Conservation (phyloP, 768 basidiomycete genomes). For the Boletellus ananas region DNA sequence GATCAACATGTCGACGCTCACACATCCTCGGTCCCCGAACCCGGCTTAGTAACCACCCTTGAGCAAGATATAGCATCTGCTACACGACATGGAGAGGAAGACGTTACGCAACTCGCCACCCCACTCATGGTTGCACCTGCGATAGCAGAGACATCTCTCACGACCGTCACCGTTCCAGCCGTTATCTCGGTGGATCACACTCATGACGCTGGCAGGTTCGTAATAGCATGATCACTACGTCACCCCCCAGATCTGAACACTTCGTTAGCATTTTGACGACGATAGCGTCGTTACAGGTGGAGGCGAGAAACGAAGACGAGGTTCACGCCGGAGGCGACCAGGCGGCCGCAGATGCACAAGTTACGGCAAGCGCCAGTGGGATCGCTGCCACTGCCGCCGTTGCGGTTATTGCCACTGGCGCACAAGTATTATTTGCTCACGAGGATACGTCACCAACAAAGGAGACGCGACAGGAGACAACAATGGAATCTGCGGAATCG, state of each 20-base stretch:
- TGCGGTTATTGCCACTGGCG: not conserved
- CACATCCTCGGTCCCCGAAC: not conserved
- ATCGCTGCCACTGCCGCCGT: not conserved
- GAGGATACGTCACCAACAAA: not conserved
- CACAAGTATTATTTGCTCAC: not conserved
- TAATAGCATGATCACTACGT: not conserved
- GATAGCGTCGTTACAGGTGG: not conserved
- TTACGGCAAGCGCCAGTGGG: not conserved
- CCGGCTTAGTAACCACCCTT: not conserved
- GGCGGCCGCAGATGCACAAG: not conserved
- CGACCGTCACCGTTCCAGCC: not conserved
- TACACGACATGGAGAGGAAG: not conserved
- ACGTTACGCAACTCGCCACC: not conserved
- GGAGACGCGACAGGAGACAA: not conserved
- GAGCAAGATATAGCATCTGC: not conserved
- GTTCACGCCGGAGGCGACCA: not conserved
- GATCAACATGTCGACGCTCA: not conserved
- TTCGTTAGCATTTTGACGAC: not conserved
- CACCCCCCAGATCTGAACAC: not conserved
- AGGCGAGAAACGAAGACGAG: not conserved
- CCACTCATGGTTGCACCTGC: not conserved
- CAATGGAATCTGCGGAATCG: not conserved
- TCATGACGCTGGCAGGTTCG: conserved; percentile 2
- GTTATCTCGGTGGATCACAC: not conserved
- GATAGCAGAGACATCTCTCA: not conserved